Evolutionary conservation across 257 asterid genomes (phyloP), one percentile per base, ranked within the genome.

Genomic region (Sherardia arvensis): DNA sequence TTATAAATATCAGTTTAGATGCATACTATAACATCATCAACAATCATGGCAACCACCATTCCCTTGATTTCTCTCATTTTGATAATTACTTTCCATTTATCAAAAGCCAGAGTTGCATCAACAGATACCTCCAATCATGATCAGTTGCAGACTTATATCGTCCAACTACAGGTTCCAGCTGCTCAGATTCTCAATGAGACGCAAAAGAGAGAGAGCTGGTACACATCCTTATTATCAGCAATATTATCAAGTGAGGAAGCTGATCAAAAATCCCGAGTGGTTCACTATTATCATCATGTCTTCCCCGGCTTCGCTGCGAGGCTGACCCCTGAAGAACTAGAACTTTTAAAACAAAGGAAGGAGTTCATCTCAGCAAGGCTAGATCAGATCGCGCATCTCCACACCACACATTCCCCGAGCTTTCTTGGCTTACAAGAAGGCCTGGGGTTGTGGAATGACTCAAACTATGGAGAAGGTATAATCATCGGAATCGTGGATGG

Each of bases 401-500:
- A 48, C 0, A 48, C 54, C 5, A 48, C 54, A 2, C 54, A 48
- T 18, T 48, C 54, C 23, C 54, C 54, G 22, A 48, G 54, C 23
- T 48, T 48, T 17, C 54, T 48, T 17, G 54, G 54, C 23, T 4
- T 48, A 10, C 54, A 48, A 48, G 9, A 17, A 20, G 25, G 23
- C 10, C 6, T 10, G 9, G 54, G 54, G 9, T 18, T 48, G 18
- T 48, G 54, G 54, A 48, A 48, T 1, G 54, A 48, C 23, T 78
- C 88, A 2, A 78, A 69, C 54, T 80, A 80, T 66, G 88, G 87
- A 0, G 69, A 69, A 45, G 88, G 88, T 0, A 66, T 77, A 23
- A 76, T 85, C 7, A 76, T 82, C 1, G 92, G 85, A 23, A 72
- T 84, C 0, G 0, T 84, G 53, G 87, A 84, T 29, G 43, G 58